Base-by-base conservation (phyloP, 2,329 filamentous ascomycete species). In the Leptographium procerum region DNA sequence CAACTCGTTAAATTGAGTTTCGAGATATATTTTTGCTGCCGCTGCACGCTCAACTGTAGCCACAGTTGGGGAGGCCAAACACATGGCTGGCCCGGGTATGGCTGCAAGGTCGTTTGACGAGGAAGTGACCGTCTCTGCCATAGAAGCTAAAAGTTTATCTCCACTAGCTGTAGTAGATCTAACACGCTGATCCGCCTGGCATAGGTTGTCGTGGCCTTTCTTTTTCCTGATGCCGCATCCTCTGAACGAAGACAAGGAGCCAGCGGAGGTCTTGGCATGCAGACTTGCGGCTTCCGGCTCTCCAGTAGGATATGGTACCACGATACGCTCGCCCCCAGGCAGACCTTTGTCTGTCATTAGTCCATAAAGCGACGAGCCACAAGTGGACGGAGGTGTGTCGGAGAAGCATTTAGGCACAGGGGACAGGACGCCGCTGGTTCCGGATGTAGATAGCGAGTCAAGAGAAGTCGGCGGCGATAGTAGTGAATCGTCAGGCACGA, bases 1-100 rank as follows among this genome's bases (percentile, higher is more conserved):
- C 9, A 90, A 69, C n/a, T 83, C 75, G 64, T 91, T 86, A 73
- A 88, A 96, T 65, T 91, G 83, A 0, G 85, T 89, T 70, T 97
- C 94, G 11, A 97, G 79, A 65, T 84, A 95, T 24, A 95, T 83
- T 69, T 95, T 96, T 50, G 89, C 87, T 0, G 89, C 86, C 0
- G 90, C 84, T 3, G 86, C 82, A 61, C 81, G 84, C 72, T 97
- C 92, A 0, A 90, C 86, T 0, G 91, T 95, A 13, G 69, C 50
- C 9, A 78, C 67, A 1, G 72, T 73, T 0, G 73, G 72, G 0
- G 62, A 58, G 1, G 63, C 57, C 1, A 64, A 58, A 28, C 69
- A 66, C 1, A 19, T 1, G 2, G 11, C 45, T 43, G 56, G 22
- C 53, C 48, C 47, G 52, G 31, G 48, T 11, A 54, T 51, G 16